Evolutionary conservation across 495 filamentous ascomycete genomes (phyloP).

Genomic region (Rhypophila decipiens): DNA sequence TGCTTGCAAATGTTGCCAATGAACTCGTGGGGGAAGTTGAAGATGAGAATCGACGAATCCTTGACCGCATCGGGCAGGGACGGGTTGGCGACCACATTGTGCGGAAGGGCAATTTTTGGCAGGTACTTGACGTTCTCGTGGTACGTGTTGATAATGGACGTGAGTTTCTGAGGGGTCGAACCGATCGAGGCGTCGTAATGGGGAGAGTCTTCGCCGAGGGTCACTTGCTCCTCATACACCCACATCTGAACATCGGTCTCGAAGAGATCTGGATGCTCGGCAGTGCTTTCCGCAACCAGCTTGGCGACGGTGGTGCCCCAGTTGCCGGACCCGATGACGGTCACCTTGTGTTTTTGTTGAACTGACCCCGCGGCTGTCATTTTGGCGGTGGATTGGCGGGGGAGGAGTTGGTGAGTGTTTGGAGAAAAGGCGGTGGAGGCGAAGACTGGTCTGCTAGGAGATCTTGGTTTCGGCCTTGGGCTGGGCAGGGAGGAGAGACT

Average conservation of each 20-base stretch:
- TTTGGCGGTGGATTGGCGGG: too few relatives aligned
- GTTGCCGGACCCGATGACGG: conserved; percentile 92
- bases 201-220: conserved; percentile 56
- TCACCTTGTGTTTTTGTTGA: conserved; percentile 81
- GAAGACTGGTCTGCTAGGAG: neutral
- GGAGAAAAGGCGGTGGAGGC: conserved; percentile 1
- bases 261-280: conserved; percentile 69
- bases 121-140: conserved; percentile 99
- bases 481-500: conserved; percentile 5
- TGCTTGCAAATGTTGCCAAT: conserved; percentile 80
- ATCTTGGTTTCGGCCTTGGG: neutral
- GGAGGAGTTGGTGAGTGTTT: conserved; percentile 9
- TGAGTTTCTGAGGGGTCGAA: conserved; percentile 73
- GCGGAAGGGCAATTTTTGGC: conserved; percentile 72
- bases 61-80: conserved; percentile 75
- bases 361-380: conserved; percentile 30
- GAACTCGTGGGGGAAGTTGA: conserved; percentile 98
- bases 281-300: conserved; percentile 88
- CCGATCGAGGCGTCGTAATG: conserved; percentile 46
- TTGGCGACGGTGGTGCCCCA: conserved; percentile 98
- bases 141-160: conserved; percentile 77
- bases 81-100: conserved; percentile 84
- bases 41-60: conserved; percentile 80
- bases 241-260: conserved; percentile 92
- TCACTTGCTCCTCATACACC: conserved; percentile 86